Percentiles rank a stretch among this genome's conserved stretches.
Evolutionary conservation across 129 eudicot genomes (phyloP).

Genomic region (Lactuca saligna): DNA sequence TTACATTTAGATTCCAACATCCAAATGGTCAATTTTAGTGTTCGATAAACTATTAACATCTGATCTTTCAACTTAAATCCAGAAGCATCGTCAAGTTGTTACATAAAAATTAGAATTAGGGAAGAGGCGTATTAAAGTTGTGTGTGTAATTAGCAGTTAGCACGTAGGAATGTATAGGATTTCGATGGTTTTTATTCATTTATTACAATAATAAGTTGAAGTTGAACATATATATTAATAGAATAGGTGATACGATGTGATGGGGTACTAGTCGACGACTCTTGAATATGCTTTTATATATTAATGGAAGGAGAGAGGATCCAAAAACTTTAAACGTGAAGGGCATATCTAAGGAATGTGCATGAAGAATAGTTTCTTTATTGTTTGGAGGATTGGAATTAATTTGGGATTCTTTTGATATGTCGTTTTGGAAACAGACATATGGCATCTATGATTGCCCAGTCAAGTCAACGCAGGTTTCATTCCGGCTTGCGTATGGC

Average conservation of each 20-base stretch:
- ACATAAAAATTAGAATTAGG: neutral
- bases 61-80: neutral
- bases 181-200: neutral
- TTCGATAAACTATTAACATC: neutral
- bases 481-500: neutral
- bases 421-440: constrained; percentile 19
- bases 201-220: neutral
- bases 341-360: constrained; percentile 18
- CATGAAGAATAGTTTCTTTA: neutral
- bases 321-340: constrained; percentile 17
- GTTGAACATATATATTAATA: too few species aligned
- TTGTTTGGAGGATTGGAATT: neutral
- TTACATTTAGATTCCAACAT: neutral
- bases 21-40: constrained; percentile 22
- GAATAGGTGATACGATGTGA: neutral
- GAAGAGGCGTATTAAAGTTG: constrained; percentile 14
- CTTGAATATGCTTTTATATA: neutral
- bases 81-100: neutral
- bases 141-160: constrained; percentile 36
- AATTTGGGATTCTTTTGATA: too few species aligned
- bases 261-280: neutral
- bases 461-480: constrained; percentile 23
- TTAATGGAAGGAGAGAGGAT: neutral
- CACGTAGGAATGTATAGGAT: neutral
- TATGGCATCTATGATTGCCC: neutral